These are phyloP conservation scores for Rhinocladiella similis DNA, from an alignment of 2,329 filamentous ascomycete species.

Conservation along the genomic window DNA sequence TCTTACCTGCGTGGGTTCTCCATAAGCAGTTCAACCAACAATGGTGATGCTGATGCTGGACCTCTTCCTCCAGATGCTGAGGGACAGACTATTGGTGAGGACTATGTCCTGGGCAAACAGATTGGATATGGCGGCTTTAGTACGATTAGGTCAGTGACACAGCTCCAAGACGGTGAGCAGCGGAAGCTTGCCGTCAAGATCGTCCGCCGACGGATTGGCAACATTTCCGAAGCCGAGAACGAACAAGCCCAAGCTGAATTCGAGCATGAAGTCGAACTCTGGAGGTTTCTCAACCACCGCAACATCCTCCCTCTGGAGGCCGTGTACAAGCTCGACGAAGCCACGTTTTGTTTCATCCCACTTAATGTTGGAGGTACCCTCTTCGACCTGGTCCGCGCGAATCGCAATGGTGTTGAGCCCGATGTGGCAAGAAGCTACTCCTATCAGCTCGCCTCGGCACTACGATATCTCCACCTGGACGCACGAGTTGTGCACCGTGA, in stretches of 20 bases:
- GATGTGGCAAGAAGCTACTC: slow-evolving; percentile 59
- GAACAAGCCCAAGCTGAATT: slow-evolving; percentile 67
- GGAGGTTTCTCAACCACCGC: slow-evolving; percentile 64
- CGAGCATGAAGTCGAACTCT: slow-evolving; percentile 68
- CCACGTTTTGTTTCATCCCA: slow-evolving; percentile 69
- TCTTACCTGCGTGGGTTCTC: slow-evolving; percentile 52
- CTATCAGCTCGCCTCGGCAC: slow-evolving; percentile 63
- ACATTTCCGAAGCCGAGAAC: slow-evolving; percentile 60
- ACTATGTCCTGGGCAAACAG: slow-evolving; percentile 67
- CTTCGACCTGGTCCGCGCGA: slow-evolving; percentile 61
- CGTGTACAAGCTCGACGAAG: slow-evolving; percentile 66
- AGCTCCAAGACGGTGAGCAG: slow-evolving; percentile 57
- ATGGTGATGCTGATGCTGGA: slow-evolving; percentile 27
- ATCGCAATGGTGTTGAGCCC: slow-evolving; percentile 53
- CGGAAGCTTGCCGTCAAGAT: slow-evolving; percentile 64
- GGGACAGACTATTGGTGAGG: slow-evolving; percentile 65
- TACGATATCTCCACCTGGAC: slow-evolving; percentile 68
- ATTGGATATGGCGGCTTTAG: slow-evolving; percentile 68
- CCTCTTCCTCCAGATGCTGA: slow-evolving; percentile 62
- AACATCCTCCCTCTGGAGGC: slow-evolving; percentile 63
- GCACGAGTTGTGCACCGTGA: slow-evolving; percentile 66
- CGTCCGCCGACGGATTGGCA: slow-evolving; percentile 59
- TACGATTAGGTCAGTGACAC: slow-evolving; percentile 66
- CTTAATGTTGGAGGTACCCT: slow-evolving; percentile 64
- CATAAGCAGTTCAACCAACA: slow-evolving; percentile 46